These are phyloP conservation scores for Candida ortonii DNA, from an alignment of 805 yeast species.

Conservation along the genomic window DNA sequence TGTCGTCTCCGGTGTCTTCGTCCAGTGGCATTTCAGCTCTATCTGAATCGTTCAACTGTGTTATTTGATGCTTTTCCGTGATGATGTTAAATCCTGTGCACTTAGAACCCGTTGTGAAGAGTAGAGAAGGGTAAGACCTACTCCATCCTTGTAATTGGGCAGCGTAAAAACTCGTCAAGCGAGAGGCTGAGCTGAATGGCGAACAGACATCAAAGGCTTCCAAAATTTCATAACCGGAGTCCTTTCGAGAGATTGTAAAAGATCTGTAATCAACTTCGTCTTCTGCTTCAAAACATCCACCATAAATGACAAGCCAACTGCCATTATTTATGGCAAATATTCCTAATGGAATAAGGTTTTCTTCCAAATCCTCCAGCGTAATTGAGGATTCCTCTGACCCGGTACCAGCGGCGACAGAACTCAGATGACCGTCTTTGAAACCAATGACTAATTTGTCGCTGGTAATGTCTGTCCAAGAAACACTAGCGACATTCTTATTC, in stretches of 20 bases:
- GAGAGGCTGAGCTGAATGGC: slow-evolving; percentile 48
- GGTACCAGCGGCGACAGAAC: slow-evolving; percentile 7
- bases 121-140: slow-evolving; percentile 29
- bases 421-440: slow-evolving; percentile 3
- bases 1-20: slow-evolving; percentile 62
- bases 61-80: slow-evolving; percentile 37
- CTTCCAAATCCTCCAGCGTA: slow-evolving; percentile 10
- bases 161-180: slow-evolving; percentile 47
- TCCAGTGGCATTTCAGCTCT: slow-evolving; percentile 74
- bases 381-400: not conserved
- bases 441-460: slow-evolving; percentile 6
- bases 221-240: slow-evolving; percentile 15
- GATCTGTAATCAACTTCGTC: slow-evolving; percentile 16
- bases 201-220: slow-evolving; percentile 32
- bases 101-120: slow-evolving; percentile 56
- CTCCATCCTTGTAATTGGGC: slow-evolving; percentile 42
- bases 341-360: slow-evolving; percentile 6
- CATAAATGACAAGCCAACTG: slow-evolving; percentile 15
- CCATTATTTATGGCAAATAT: slow-evolving; percentile 7
- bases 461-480: slow-evolving; percentile 9
- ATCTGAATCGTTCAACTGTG: slow-evolving; percentile 63
- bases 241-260: slow-evolving; percentile 8
- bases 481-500: slow-evolving; percentile 8
- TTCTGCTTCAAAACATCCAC: slow-evolving; percentile 13
- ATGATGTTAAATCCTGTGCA: slow-evolving; percentile 60